Conservation (phyloP, 805 yeast genomes). For the Barnettozyma sucrosica region DNA sequence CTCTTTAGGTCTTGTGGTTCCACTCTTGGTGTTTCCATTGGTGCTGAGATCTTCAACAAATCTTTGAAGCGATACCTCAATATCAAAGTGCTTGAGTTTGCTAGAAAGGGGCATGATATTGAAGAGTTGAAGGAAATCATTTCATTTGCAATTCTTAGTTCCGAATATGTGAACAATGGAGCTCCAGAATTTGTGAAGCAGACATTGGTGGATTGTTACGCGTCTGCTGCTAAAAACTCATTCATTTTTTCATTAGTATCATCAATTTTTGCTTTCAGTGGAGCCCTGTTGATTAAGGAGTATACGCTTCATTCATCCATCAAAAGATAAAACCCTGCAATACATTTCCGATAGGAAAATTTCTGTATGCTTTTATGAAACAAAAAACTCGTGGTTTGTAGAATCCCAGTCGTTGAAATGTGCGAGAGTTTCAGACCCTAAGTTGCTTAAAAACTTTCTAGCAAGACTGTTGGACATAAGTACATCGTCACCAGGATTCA, state of each 20-base stretch:
- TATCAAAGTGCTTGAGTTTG: conserved; percentile 27
- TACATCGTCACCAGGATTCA: background rate
- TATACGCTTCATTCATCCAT: conserved; percentile 50
- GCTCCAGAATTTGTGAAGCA: conserved; percentile 50
- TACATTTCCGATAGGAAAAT: no score
- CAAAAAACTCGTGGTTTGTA: conserved; percentile 4
- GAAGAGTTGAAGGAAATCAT: conserved; percentile 40
- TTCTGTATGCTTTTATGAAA: background rate
- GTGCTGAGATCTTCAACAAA: conserved; percentile 55
- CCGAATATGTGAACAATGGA: conserved; percentile 42
- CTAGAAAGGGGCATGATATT: conserved; percentile 32
- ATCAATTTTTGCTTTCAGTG: conserved; percentile 32
- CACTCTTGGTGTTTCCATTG: conserved; percentile 57
- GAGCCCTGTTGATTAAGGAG: conserved; percentile 48
- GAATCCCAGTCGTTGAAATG: conserved; percentile 7
- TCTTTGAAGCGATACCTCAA: conserved; percentile 30
- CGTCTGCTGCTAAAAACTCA: conserved; percentile 45
- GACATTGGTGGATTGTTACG: conserved; percentile 47
- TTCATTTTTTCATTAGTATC: conserved; percentile 42
- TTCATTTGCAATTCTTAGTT: conserved; percentile 46
- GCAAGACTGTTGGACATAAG: background rate
- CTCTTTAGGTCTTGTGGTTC: conserved; percentile 64
- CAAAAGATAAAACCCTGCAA: conserved; percentile 31
- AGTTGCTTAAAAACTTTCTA: background rate
- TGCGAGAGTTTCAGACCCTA: background rate